phyloP scores from a whole-genome alignment of 768 basidiomycete species.

The Hygrocybe coccinea region DNA sequence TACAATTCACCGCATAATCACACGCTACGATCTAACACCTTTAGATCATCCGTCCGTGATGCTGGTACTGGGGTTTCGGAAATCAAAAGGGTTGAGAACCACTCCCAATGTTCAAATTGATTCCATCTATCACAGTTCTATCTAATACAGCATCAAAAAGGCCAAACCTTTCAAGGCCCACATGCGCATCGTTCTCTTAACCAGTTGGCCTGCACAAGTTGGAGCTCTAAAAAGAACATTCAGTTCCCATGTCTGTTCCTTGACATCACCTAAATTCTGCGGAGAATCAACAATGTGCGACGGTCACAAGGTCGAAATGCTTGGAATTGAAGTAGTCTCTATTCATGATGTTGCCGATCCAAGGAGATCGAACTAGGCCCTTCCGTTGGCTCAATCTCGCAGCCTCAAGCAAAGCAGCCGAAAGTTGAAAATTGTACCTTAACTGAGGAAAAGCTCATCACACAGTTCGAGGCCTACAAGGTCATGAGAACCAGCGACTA shows the following conservation, averaged over 20 bases:
- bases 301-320: conserved; percentile 98
- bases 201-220: conserved; percentile 96
- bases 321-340: conserved; percentile 98
- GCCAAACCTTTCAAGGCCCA: conserved; percentile 99
- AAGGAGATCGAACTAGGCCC: conserved; percentile 93
- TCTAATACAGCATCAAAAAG: conserved; percentile 98
- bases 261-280: conserved; percentile 41
- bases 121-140: conserved; percentile 53
- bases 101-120: conserved; percentile 14
- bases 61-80: conserved; percentile 99
- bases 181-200: conserved; percentile 91
- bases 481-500: conserved; percentile 71
- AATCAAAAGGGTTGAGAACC: conserved; percentile 86
- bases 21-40: conserved; percentile 1
- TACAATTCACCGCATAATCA: conserved; percentile 15
- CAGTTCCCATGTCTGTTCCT: conserved; percentile 38
- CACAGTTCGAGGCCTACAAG: conserved; percentile 85
- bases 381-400: conserved; percentile 72
- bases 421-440: conserved; percentile 74
- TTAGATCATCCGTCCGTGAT: conserved; percentile 87
- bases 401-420: conserved; percentile 75
- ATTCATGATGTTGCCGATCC: conserved; percentile 89
- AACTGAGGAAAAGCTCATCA: conserved; percentile 77
- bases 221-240: conserved; percentile 95
- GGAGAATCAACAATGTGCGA: conserved; percentile 98